Evolutionary conservation across 352 stramenopile genomes (phyloP).

Genomic region (Elongisporangium senticosum): DNA sequence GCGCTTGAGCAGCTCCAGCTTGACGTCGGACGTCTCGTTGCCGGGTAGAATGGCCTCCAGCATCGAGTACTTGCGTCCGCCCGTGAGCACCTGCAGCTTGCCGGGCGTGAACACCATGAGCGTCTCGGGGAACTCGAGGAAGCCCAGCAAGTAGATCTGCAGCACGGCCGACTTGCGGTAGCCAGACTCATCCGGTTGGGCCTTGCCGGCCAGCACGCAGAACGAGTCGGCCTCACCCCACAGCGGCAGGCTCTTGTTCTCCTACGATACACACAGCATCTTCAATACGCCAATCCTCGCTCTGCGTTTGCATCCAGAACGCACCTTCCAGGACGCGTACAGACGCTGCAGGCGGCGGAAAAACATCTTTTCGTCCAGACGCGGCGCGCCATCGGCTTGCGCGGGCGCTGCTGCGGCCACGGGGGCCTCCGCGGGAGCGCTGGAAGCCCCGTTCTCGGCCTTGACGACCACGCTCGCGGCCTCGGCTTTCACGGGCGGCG

Average conservation of each 20-base stretch:
- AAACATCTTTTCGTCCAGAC: constrained; percentile 62
- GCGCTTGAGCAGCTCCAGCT: constrained; percentile 80
- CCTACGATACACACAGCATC: constrained; percentile 9
- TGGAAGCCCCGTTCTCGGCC: constrained; percentile 27
- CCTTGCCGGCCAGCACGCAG: constrained; percentile 76
- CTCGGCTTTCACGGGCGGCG: neutral
- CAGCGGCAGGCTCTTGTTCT: constrained; percentile 31
- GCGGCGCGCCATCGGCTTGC: constrained; percentile 17
- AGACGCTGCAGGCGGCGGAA: constrained; percentile 77
- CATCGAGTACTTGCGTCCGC: constrained; percentile 87
- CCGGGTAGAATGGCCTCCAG: constrained; percentile 66
- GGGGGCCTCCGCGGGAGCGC: constrained; percentile 14
- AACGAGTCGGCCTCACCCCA: constrained; percentile 73
- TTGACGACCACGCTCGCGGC: constrained; percentile 17
- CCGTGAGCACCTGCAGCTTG: constrained; percentile 83
- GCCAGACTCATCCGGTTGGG: constrained; percentile 78
- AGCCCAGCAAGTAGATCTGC: constrained; percentile 89
- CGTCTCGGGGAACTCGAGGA: constrained; percentile 90
- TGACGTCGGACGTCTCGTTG: constrained; percentile 58
- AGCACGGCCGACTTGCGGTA: constrained; percentile 88
- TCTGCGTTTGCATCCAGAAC: neutral
- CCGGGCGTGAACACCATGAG: constrained; percentile 87
- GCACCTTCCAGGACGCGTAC: constrained; percentile 62
- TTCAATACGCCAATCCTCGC: neutral
- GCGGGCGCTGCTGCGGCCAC: constrained; percentile 2